These are phyloP conservation scores for Boletus fagicola DNA, from an alignment of 768 basidiomycete genomes.

Conservation along the genomic window DNA sequence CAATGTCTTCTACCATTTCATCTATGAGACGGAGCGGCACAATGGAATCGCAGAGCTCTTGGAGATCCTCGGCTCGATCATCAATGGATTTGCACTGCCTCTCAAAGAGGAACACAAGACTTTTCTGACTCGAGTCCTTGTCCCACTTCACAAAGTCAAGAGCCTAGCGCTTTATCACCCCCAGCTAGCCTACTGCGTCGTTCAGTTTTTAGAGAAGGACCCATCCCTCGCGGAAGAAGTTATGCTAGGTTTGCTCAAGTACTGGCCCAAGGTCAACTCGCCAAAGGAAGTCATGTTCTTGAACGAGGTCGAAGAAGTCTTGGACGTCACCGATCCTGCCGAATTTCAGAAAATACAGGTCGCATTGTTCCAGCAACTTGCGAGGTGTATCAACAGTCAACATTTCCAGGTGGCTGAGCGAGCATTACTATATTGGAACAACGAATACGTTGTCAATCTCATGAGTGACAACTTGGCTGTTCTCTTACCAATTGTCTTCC, in stretches of 20 bases:
- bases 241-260: conserved; percentile 92
- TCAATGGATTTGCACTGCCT: conserved; percentile 97
- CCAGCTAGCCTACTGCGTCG: conserved; percentile 98
- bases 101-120: conserved; percentile 99
- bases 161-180: conserved; percentile 97
- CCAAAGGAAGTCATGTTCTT: conserved; percentile 99
- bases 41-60: conserved; percentile 98
- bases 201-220: conserved; percentile 98
- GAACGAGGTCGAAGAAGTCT: conserved; percentile 97
- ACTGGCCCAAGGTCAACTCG: conserved; percentile 99
- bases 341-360: conserved; percentile 97
- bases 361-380: conserved; percentile 89
- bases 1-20: conserved; percentile 98
- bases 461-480: conserved; percentile 93
- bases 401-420: conserved; percentile 99
- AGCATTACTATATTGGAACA: conserved; percentile 98
- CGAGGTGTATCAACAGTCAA: conserved; percentile 97
- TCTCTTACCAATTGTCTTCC: conserved; percentile 95
- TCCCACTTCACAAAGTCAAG: conserved; percentile 98
- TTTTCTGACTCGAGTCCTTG: conserved; percentile 89
- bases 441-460: conserved; percentile 98
- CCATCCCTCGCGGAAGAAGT: conserved; percentile 90
- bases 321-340: conserved; percentile 95
- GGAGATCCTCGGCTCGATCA: conserved; percentile 98
- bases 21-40: conserved; percentile 98